Percentiles rank a stretch among this genome's conserved stretches.
Conservation (phyloP, 2,329 filamentous ascomycete genomes). For the Colletotrichum acutatum region DNA sequence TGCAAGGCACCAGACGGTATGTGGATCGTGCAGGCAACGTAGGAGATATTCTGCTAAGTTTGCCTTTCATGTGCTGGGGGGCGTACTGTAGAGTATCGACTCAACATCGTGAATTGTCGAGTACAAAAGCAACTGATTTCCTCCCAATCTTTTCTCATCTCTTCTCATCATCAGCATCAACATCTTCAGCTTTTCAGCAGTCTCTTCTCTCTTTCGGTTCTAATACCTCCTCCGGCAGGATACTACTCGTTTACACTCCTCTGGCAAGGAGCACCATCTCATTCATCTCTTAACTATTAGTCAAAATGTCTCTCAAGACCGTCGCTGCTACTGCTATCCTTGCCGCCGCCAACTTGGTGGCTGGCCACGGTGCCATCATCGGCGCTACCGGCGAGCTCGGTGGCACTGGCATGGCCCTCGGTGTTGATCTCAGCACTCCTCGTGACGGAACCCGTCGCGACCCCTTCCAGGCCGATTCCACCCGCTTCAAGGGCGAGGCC, state of each 20-base stretch:
- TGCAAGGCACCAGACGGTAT: slow-evolving; percentile 3
- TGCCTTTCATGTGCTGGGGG: neutral
- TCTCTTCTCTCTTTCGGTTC: slow-evolving; percentile 26
- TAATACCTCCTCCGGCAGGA: slow-evolving; percentile 33
- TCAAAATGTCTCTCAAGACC: slow-evolving; percentile 46
- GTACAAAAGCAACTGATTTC: slow-evolving; percentile 24
- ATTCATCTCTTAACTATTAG: neutral
- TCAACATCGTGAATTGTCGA: neutral
- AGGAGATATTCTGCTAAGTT: neutral
- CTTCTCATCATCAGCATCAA: slow-evolving; percentile 25
- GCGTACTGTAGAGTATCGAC: neutral
- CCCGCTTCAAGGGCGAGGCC: slow-evolving; percentile 66
- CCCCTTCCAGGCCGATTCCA: slow-evolving; percentile 73
- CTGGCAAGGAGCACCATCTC: slow-evolving; percentile 31
- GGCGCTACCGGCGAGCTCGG: slow-evolving; percentile 66
- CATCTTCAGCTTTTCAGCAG: slow-evolving; percentile 25
- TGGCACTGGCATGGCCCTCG: slow-evolving; percentile 63
- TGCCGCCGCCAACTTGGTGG: slow-evolving; percentile 64
- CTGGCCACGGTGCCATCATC: slow-evolving; percentile 71
- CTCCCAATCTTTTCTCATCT: slow-evolving; percentile 4
- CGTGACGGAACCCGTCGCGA: slow-evolving; percentile 69
- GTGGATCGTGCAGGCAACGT: slow-evolving; percentile 12
- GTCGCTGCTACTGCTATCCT: slow-evolving; percentile 58
- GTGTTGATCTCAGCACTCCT: slow-evolving; percentile 65
- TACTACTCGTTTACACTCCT: slow-evolving; percentile 31